Base-by-base conservation (phyloP, 1,284 basidiomycete genomes). In the Cerioporus squamosus region DNA sequence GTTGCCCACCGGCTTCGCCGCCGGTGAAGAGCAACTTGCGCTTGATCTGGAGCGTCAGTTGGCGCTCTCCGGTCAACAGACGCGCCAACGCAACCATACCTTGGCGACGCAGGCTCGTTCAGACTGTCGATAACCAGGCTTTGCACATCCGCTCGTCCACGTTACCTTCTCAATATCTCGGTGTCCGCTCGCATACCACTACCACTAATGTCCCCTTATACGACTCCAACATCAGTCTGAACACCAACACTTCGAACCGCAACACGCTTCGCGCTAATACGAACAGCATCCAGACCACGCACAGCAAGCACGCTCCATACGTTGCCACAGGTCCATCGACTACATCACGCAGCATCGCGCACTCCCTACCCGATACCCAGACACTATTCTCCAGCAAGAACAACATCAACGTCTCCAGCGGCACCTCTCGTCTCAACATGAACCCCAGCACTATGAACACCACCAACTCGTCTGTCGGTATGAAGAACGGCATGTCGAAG, bases 41-140 rank as follows among this genome's bases (percentile, higher is more conserved):
- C 43, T 61, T 43, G 64, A 65, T 40, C 49, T 61, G 23, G 60
- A 68, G 29, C 59, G 60, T 24, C 59, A 59, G 24, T 40, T 60
- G 18, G 46, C 59, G 5, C 53, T 62, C 38, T 56, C 57, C 0
- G 53, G 54, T 12, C 65, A 67, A 40, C 63, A 62, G 22, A 53
- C 63, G 14, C 66, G 66, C 8, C 71, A 71, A 51, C 65, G 71
- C 23, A 70, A 71, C 55, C 70, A 71, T 51, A 72, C 71, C 5
- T 66, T 70, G 36, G 63, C 59, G 17, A 53, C 66, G 9, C 63
- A 67, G 36, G 53, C 59, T 6, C 60, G 62, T 18, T 43, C 49
- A 0, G 66, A 66, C 26, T n/a, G 62, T 58, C 2, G 62, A 62
- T 17, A 52, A 54, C 23, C 65, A 68, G 54, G 62, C 53, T 10